These are phyloP conservation scores for Xylaria nigripes DNA, from an alignment of 495 filamentous ascomycete genomes.

Conservation along the genomic window DNA sequence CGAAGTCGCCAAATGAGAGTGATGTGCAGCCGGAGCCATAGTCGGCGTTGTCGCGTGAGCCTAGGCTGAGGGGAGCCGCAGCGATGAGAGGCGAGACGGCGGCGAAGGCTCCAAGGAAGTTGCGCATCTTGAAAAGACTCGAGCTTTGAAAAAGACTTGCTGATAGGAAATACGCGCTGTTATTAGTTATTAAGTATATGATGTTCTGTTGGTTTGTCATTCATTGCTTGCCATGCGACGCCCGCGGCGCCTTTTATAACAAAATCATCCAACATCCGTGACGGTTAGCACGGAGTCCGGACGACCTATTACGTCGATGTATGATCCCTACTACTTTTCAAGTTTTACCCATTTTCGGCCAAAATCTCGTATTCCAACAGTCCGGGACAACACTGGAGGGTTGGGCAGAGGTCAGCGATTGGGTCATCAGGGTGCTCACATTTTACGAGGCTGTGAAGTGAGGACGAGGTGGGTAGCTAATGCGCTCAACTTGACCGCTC, in stretches of 20 bases:
- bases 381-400: background rate
- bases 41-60: slow-evolving; percentile 15
- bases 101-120: background rate
- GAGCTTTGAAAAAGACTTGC: background rate
- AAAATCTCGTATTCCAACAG: slow-evolving; percentile 1
- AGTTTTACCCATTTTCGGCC: background rate
- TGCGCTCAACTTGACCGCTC: background rate
- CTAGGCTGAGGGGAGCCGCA: slow-evolving; percentile 11
- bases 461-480: too few relatives aligned
- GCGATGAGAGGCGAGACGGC: background rate
- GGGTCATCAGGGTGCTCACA: background rate
- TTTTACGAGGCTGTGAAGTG: background rate
- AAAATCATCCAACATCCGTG: background rate
- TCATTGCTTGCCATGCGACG: background rate
- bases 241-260: background rate
- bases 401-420: background rate
- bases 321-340: background rate
- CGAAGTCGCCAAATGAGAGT: slow-evolving; percentile 24
- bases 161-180: background rate
- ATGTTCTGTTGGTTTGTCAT: background rate
- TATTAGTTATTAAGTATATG: background rate
- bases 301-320: background rate
- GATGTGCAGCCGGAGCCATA: slow-evolving; percentile 26
- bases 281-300: background rate
- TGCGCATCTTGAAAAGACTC: background rate